phyloP scores from a whole-genome alignment of 495 filamentous ascomycete genomes.

The Bacidia gigantensis region DNA sequence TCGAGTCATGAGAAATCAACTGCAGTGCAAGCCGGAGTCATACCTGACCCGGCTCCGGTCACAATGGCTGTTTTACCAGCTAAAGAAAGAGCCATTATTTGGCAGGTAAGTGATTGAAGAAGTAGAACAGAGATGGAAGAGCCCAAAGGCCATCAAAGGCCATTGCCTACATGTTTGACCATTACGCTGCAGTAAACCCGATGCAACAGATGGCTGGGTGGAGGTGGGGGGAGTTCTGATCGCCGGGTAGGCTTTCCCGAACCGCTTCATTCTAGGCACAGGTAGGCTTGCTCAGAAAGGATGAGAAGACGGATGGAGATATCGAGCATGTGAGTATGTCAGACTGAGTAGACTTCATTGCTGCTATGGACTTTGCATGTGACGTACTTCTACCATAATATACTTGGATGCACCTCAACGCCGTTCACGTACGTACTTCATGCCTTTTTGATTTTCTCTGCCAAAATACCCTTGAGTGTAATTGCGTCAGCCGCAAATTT shows the following conservation, averaged over 20 bases:
- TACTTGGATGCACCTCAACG: neutral
- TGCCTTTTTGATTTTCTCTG: conserved; percentile 56
- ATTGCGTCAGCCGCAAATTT: conserved; percentile 95
- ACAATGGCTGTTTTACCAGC: conserved; percentile 52
- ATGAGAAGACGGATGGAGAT: too few species aligned
- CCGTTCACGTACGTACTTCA: neutral
- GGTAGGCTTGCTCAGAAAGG: too few species aligned
- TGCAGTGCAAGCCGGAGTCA: neutral
- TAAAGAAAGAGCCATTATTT: conserved; percentile 32
- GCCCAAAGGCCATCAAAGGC: neutral
- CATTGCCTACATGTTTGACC: too few species aligned
- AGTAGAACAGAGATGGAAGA: neutral
- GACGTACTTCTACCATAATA: too few species aligned
- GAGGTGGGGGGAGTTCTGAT: neutral
- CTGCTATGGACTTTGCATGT: too few species aligned
- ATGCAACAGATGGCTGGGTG: neutral
- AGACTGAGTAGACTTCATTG: too few species aligned
- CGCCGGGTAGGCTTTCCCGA: too few species aligned
- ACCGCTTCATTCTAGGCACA: too few species aligned
- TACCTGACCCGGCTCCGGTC: conserved; percentile 59
- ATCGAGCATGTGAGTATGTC: too few species aligned
- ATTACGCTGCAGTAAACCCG: too few species aligned
- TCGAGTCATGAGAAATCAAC: too few species aligned
- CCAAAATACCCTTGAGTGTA: conserved; percentile 83
- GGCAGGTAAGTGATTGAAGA: neutral